phyloP scores from a whole-genome alignment of 345 rosid species.

The Firmiana major region DNA sequence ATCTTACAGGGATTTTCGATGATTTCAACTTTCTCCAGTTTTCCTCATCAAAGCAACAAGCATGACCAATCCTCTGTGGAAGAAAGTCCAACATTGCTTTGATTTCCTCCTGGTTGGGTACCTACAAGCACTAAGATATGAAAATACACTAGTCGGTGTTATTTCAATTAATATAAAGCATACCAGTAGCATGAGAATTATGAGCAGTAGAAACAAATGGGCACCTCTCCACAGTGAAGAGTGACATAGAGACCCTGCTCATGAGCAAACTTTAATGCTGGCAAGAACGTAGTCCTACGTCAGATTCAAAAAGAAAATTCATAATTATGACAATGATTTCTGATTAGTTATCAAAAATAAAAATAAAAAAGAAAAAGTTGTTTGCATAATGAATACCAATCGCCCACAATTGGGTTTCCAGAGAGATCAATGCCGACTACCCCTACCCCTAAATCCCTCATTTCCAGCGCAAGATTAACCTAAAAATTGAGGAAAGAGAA shows the following conservation, averaged over 20 bases:
- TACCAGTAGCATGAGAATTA: not conserved
- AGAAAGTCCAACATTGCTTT: slow-evolving; percentile 77
- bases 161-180: slow-evolving; percentile 14
- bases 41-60: slow-evolving; percentile 60
- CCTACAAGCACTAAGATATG: slow-evolving; percentile 75
- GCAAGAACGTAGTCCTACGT: slow-evolving; percentile 51
- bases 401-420: slow-evolving; percentile 86
- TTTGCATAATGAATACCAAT: slow-evolving; percentile 48
- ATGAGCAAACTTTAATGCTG: slow-evolving; percentile 69
- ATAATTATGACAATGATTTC: not conserved
- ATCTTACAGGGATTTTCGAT: slow-evolving; percentile 60
- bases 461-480: slow-evolving; percentile 89
- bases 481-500: slow-evolving; percentile 13
- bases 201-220: slow-evolving; percentile 18
- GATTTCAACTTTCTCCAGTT: slow-evolving; percentile 65
- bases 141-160: slow-evolving; percentile 31
- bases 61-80: slow-evolving; percentile 91
- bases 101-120: slow-evolving; percentile 76
- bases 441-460: slow-evolving; percentile 76
- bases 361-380: not conserved
- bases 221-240: slow-evolving; percentile 98
- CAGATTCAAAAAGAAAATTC: not conserved
- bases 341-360: not conserved
- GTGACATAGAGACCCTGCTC: slow-evolving; percentile 73
- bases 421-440: slow-evolving; percentile 95